Conservation (phyloP, 768 basidiomycete species). For the Tylopilus sp. region DNA sequence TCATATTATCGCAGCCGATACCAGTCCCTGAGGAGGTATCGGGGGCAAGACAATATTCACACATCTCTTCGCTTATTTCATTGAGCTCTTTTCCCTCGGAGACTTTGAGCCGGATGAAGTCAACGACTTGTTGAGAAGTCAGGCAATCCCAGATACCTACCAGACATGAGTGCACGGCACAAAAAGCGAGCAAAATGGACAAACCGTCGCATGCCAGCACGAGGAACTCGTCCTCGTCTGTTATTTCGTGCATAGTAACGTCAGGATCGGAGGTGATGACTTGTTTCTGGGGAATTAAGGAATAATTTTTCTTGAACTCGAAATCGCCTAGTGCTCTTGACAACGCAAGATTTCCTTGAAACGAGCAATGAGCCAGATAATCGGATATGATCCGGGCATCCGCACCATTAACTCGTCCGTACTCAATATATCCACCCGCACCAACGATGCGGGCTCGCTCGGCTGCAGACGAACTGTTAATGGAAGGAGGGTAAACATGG, state of each 20-base stretch:
- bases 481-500: neutral
- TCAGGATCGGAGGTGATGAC: constrained; percentile 96
- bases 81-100: constrained; percentile 72
- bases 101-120: constrained; percentile 80
- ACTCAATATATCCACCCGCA: constrained; percentile 96
- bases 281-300: constrained; percentile 80
- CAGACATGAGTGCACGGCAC: constrained; percentile 1
- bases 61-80: constrained; percentile 88
- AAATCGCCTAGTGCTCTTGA: constrained; percentile 97
- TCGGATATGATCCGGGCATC: neutral
- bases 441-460: constrained; percentile 84
- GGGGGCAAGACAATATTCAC: constrained; percentile 91
- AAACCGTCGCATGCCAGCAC: constrained; percentile 96
- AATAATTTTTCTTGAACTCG: constrained; percentile 94
- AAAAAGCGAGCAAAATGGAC: constrained; percentile 17
- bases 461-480: constrained; percentile 38
- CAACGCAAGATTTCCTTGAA: constrained; percentile 86
- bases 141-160: constrained; percentile 98
- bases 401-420: constrained; percentile 92
- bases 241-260: constrained; percentile 73
- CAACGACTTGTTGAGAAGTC: constrained; percentile 86
- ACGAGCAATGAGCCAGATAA: neutral
- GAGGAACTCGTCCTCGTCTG: constrained; percentile 92
- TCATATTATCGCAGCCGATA: constrained; percentile 99
- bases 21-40: constrained; percentile 88